Evolutionary conservation across 2,329 filamentous ascomycete species (phyloP), one percentile per base, ranked within the genome.

Genomic region (Pseudogymnoascus verrucosus): DNA sequence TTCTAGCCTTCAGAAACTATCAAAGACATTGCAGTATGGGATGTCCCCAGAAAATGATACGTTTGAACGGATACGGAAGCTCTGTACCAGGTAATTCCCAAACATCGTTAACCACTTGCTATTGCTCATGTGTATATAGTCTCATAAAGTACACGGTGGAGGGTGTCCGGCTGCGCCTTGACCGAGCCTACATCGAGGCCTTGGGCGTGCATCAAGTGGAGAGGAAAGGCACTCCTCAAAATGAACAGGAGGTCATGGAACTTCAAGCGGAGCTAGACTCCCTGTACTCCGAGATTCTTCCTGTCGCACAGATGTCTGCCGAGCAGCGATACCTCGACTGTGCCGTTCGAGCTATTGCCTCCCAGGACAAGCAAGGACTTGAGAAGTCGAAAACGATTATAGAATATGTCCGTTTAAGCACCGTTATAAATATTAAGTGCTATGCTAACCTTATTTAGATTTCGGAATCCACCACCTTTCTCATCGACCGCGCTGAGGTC

Each of bases 261-360:
- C 71, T 89, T 1, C 82, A 87, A 68, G 81, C 83, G 34, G 88
- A 90, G 69, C 77, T 91, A 0, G 86, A 89, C 67, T 89, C 86
- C 4, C 77, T 91, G 2, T 87, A 89, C 68, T 78, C 85, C 0
- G 89, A 91, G 70, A 86, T 91, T 42, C 76, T 88, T 0, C 84
- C 87, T 0, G 85, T 91, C 1, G 83, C 87, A 5, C 84, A 89
- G 66, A 90, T 91, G 84, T 84, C 87, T 0, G 80, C 87, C 0
- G 86, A 90, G 67, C 83, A 88, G 68, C 85, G 89, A 70, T 82
- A 87, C 67, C 78, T 88, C 4, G 81, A 84, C 65, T 87, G 88
- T 0, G 84, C 87, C 1, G 74, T 84, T 5, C 74, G 76, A 63
- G 75, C 77, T 0, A 71, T 81, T 4, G 74, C 79, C 5, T 73